Evolutionary conservation across 257 asterid species (phyloP).

Genomic region (Lithospermum erythrorhizon): DNA sequence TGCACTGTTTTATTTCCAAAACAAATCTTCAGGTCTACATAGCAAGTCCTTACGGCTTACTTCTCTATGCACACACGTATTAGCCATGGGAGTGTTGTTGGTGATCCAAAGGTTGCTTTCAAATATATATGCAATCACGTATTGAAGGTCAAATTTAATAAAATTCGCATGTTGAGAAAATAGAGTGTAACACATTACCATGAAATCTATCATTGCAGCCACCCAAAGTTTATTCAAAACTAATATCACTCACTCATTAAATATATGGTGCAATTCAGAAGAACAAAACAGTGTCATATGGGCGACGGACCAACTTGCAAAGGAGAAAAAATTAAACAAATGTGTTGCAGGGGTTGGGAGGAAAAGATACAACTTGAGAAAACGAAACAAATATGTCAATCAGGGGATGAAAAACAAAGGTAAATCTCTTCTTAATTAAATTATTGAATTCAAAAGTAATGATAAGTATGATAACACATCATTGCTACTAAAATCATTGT

Average conservation of each 20-base stretch:
- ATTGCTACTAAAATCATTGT: not conserved
- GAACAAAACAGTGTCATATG: not conserved
- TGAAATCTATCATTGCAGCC: not conserved
- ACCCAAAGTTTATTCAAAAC: no score
- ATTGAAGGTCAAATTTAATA: no score
- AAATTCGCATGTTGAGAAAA: not conserved
- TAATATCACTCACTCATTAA: not conserved
- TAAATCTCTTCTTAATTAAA: no score
- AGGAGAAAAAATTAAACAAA: not conserved
- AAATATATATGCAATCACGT: no score
- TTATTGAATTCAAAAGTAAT: no score
- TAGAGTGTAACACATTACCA: not conserved
- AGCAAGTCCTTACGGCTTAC: not conserved
- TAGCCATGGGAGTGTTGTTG: not conserved
- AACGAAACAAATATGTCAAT: not conserved
- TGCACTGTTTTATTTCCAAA: not conserved
- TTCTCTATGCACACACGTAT: not conserved
- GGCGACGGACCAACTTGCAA: no score
- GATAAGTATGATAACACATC: not conserved
- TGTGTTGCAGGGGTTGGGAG: not conserved
- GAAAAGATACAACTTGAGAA: not conserved
- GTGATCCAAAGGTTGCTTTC: not conserved
- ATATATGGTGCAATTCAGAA: not conserved
- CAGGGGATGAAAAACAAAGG: not conserved
- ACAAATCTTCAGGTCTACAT: not conserved